Evolutionary conservation across 257 asterid genomes (phyloP).

Genomic region (Ocimum tenuiflorum): DNA sequence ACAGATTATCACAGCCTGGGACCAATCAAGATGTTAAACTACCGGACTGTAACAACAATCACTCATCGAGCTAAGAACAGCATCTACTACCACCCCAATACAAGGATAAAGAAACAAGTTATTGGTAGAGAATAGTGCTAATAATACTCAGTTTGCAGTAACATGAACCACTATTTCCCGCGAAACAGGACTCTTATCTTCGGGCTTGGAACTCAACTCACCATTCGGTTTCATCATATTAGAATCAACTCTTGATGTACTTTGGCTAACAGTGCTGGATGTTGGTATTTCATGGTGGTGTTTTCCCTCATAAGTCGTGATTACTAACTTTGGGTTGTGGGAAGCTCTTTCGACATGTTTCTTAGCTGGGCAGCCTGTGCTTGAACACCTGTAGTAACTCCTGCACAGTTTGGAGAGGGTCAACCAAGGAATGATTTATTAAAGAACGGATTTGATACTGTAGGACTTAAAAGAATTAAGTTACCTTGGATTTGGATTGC

Average conservation of each 20-base stretch:
- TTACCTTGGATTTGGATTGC: conserved; percentile 96
- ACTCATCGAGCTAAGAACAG: neutral
- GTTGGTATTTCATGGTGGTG: conserved; percentile 61
- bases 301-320: conserved; percentile 78
- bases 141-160: conserved; percentile 43
- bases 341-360: conserved; percentile 91
- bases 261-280: conserved; percentile 39
- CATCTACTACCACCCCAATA: conserved; percentile 11
- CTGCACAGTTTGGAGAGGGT: conserved; percentile 28
- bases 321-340: conserved; percentile 60
- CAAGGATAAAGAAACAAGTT: conserved; percentile 3
- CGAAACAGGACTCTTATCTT: conserved; percentile 38
- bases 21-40: conserved; percentile 22
- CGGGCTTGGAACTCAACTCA: conserved; percentile 45
- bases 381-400: conserved; percentile 90
- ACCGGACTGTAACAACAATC: conserved; percentile 3
- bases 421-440: neutral
- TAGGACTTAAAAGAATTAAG: neutral
- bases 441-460: neutral
- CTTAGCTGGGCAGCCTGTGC: conserved; percentile 74
- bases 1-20: conserved; percentile 21
- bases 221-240: conserved; percentile 27
- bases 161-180: conserved; percentile 54
- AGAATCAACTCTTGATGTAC: conserved; percentile 27
- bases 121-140: conserved; percentile 6